Conservation (phyloP, 345 rosid species). For the Gossypium ekmanianum region DNA sequence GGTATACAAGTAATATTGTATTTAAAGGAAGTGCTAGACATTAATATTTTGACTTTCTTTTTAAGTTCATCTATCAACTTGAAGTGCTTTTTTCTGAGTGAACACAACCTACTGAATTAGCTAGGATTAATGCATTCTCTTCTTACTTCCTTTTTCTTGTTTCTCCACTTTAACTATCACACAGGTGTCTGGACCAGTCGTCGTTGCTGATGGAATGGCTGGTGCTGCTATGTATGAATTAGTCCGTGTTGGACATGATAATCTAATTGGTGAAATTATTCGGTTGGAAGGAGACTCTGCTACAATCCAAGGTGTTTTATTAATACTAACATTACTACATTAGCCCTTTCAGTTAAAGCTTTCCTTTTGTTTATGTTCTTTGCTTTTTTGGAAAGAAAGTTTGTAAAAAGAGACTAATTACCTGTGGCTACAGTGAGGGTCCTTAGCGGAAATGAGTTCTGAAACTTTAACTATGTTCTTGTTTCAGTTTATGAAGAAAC, state of each 20-base stretch:
- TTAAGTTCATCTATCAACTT: background rate
- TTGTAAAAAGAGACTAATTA: background rate
- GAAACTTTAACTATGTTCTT: conserved; percentile 2
- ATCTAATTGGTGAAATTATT: conserved; percentile 93
- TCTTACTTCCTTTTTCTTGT: background rate
- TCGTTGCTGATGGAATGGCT: conserved; percentile 98
- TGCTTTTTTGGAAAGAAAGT: background rate
- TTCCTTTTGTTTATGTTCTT: background rate
- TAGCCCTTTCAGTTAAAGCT: background rate
- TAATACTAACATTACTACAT: background rate
- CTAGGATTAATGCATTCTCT: background rate
- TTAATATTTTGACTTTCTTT: background rate
- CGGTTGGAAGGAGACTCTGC: conserved; percentile 99
- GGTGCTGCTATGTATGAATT: conserved; percentile 99
- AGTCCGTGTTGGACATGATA: conserved; percentile 98
- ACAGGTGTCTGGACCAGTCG: conserved; percentile 99
- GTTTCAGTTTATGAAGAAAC: conserved; percentile 91
- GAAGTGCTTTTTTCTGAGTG: background rate
- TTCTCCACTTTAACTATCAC: conserved; percentile 8
- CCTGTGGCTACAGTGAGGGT: background rate
- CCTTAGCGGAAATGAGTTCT: background rate
- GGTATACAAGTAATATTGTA: background rate
- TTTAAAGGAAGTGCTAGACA: background rate
- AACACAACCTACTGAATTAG: background rate
- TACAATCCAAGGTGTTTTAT: conserved; percentile 77